Base-by-base conservation (phyloP, 495 filamentous ascomycete species). In the Penicillium argentinense region DNA sequence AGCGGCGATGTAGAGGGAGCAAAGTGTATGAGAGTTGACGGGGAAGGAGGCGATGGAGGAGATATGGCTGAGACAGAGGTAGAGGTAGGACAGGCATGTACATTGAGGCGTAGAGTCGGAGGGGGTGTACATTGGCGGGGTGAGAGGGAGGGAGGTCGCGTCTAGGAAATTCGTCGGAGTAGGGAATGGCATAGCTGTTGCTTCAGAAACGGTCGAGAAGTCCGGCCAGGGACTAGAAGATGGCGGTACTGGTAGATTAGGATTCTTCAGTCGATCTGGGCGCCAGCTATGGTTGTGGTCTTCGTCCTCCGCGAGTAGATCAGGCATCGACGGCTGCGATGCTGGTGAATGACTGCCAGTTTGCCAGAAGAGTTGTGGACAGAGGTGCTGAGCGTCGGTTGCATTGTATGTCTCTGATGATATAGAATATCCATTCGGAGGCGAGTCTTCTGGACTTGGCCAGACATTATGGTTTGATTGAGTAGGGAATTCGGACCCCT, bases 1-100 rank as follows among this genome's bases (percentile, higher is more conserved):
- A 5, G 81, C 70, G 8, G 79, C 81, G 27, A 72, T 68, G n/a
- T 80, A 81, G 21, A 85, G 69, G 4, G 81, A 76, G 14, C 64
- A 70, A 42, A 87, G 59, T 7, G 81, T 74, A 50, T 73, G 63
- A 5, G 62, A 59, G n/a, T 60, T 68, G 49, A 74, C 54, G 8
- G 71, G 71, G 36, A 73, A 72, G 4, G 71, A 63, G 29, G 63
- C 57, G 8, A 73, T 53, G 17, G 68, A 71, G 27, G 69, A 69
- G 9, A 76, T 62, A 39, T 71, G 69, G 47, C 67, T 72, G 47
- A 76, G 68, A 17, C 65, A 70, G 13, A 76, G 62, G 38, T 76
- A 76, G 5, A 76, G 51, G 37, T 71, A 70, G 21, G 73, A 72
- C 17, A 76, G 47, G 50, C 73, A 76, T 22, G 73, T 57, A 47